These are phyloP conservation scores for Colletotrichum tamarilloi DNA, from an alignment of 2,329 filamentous ascomycete genomes.

Conservation along the genomic window DNA sequence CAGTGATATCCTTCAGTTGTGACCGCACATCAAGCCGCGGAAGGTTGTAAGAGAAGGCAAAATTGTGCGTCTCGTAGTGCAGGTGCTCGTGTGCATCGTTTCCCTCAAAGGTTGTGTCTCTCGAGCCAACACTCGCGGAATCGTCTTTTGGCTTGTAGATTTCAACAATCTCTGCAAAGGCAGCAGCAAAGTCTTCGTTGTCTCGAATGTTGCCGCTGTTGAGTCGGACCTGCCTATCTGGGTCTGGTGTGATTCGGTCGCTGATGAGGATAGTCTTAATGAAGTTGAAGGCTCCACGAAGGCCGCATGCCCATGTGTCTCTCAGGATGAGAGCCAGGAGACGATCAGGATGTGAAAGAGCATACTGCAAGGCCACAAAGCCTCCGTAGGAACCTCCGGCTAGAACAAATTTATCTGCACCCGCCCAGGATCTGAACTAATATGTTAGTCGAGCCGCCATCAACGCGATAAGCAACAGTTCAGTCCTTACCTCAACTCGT, in stretches of 20 bases:
- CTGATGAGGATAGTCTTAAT: constrained; percentile 33
- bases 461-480: neutral
- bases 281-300: constrained; percentile 26
- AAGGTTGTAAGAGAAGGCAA: constrained; percentile 38
- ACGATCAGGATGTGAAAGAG: constrained; percentile 36
- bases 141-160: constrained; percentile 35
- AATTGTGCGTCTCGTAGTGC: constrained; percentile 40
- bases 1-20: constrained; percentile 34
- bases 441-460: neutral
- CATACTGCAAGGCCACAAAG: constrained; percentile 38
- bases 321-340: constrained; percentile 39
- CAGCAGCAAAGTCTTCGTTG: constrained; percentile 36
- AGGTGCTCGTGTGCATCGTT: constrained; percentile 12
- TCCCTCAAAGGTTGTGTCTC: neutral
- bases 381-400: constrained; percentile 41
- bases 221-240: constrained; percentile 36
- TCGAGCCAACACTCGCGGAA: neutral
- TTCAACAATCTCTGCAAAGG: constrained; percentile 35
- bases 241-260: constrained; percentile 34
- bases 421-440: constrained; percentile 36
- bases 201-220: constrained; percentile 36
- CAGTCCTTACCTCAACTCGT: constrained; percentile 38
- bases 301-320: constrained; percentile 39
- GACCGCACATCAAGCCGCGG: constrained; percentile 39
- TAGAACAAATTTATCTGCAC: constrained; percentile 37